Base-by-base conservation (phyloP, 1,139 yeast species). In the Sugiyamaella paludigena region DNA sequence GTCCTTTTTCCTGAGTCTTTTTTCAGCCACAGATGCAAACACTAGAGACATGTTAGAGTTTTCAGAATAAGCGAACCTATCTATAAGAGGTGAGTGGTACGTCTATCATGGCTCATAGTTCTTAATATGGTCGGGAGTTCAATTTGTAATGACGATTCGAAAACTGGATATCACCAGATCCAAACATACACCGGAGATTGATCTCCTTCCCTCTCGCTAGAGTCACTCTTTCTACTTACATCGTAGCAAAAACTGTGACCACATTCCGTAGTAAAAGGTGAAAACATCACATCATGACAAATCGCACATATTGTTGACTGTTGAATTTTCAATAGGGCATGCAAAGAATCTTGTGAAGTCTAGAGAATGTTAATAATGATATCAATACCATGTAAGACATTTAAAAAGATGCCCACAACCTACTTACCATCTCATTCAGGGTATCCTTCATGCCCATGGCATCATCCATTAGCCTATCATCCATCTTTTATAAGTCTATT, bases 231-330 rank as follows among this genome's bases (percentile, higher is more conserved):
- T 9, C 12, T n/a, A 52, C 62, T 38, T 47, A 59, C 62, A 24
- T 57, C 53, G 44, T 59, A 61, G 55, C 71, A 67, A 47, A 64
- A 66, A 1, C 68, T 58, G 45, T 67, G 71, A 2, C 71, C 71
- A 49, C 71, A 67, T 28, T 60, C 52, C 9, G 69, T 65, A 12
- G 62, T 59, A 44, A 58, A 58, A 10, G 71, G 71, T 32, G 57
- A 58, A 36, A 59, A 64, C 59, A 67, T 61, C 15, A 63, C 56
- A 16, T 65, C 66, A 43, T 65, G 69, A 52, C 71, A 67, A 27
- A 67, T 59, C 10, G 67, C 60, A 49, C 71, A 67, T 6, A 58
- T 52, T 36, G 66, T 36, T 15, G 52, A 49, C 29, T 58, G 56
- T 45, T 60, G 61, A 30, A 60, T 48, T 40, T 50, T 45, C 33